Conservation (phyloP, 768 basidiomycete genomes). For the Tephrocybe rancida region DNA sequence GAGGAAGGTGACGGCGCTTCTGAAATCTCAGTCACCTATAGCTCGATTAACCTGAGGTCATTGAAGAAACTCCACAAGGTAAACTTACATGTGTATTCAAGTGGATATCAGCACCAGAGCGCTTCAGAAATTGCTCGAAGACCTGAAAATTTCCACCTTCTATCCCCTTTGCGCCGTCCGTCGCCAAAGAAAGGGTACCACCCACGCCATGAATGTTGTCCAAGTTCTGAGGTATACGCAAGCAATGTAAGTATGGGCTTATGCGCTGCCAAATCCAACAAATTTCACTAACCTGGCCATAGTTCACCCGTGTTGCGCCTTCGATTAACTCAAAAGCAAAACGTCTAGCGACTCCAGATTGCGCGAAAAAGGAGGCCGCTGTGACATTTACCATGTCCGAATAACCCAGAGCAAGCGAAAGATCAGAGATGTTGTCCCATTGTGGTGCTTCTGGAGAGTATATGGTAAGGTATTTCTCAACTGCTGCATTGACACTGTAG, state of each 20-base stretch:
- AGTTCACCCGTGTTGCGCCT: slow-evolving; percentile 82
- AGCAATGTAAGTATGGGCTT: not conserved
- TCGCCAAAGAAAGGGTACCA: slow-evolving; percentile 71
- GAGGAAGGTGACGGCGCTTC: slow-evolving; percentile 41
- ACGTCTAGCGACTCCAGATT: slow-evolving; percentile 52
- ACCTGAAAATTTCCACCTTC: slow-evolving; percentile 83
- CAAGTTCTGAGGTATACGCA: slow-evolving; percentile 48
- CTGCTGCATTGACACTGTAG: slow-evolving; percentile 55
- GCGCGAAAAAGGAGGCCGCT: slow-evolving; percentile 56
- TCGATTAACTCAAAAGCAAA: slow-evolving; percentile 80
- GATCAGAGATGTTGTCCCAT: slow-evolving; percentile 63
- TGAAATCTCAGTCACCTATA: slow-evolving; percentile 56
- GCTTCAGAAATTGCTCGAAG: slow-evolving; percentile 79
- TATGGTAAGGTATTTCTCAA: slow-evolving; percentile 53
- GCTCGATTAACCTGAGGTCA: not conserved
- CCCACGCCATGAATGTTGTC: slow-evolving; percentile 77
- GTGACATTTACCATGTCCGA: slow-evolving; percentile 48
- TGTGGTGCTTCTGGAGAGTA: slow-evolving; percentile 57
- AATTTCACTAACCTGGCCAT: slow-evolving; percentile 59
- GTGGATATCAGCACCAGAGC: slow-evolving; percentile 67
- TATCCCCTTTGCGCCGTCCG: slow-evolving; percentile 65
- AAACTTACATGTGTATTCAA: slow-evolving; percentile 66
- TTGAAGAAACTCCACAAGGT: not conserved
- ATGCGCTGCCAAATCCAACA: not conserved
- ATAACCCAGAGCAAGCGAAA: slow-evolving; percentile 59